Base-by-base conservation (phyloP, 495 filamentous ascomycete genomes). In the Cenococcum geophilum region DNA sequence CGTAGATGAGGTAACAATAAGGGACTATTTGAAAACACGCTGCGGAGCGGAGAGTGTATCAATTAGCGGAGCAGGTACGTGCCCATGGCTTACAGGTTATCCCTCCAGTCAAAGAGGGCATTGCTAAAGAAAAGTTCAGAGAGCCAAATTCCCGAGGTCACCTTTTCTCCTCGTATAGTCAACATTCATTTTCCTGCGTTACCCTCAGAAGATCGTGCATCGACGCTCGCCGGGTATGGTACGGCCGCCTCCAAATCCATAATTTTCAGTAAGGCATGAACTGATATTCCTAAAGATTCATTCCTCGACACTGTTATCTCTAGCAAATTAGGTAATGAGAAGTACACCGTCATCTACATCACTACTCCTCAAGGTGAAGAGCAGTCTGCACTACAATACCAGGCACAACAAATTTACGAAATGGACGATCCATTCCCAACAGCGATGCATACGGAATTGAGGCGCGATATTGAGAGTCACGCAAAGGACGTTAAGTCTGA, bases 311-410 rank as follows among this genome's bases (percentile, higher is more conserved):
- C 80, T 47, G 72, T 86, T 50, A 72, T 88, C 60, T 76, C 27
- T 45, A 56, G 79, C 12, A 72, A 80, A 6, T 73, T 86, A n/a
- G 77, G 78, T 18, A 73, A 76, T 4, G 68, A 73, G 12, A 79
- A 80, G 62, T 87, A 84, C 64, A 85, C 83, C 0, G 75, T 89
- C 25, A 75, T 89, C 56, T 89, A 86, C 62, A 77, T 77, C 20
- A 85, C 85, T 6, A 78, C 79, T 0, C 75, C 78, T 5, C 60
- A 63, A 21, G 65, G 62, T 25, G 48, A 63, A 11, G 53, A 56
- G 12, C 42, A 66, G 34, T 23, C 57, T 27, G 45, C 56, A 16
- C 32, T 23, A 22, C 14, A 9, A 5, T 36, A 58, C 25, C 25
- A 57, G 23, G 25, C 20, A 32, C 20, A 62, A 27, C 59, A 72